These are phyloP conservation scores for Aquilaria agallochum DNA, from an alignment of 441 rosid genomes.

Conservation along the genomic window DNA sequence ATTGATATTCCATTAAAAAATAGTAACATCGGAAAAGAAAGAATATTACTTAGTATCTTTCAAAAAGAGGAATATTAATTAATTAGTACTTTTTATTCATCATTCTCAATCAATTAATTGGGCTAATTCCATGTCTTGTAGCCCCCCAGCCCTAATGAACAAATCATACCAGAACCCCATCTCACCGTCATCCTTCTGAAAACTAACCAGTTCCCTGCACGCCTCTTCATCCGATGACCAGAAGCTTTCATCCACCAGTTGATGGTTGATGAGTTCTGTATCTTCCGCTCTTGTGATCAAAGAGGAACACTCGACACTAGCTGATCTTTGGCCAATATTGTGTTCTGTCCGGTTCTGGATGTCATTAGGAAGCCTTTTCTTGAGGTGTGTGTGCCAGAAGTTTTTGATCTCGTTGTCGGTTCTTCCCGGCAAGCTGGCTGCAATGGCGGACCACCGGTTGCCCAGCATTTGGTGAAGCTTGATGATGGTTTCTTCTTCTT, in stretches of 20 bases:
- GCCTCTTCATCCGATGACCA: background rate
- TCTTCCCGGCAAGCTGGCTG: slow-evolving; percentile 38
- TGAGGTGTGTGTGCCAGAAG: slow-evolving; percentile 39
- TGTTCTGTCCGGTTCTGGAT: background rate
- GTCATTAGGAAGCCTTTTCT: slow-evolving; percentile 22
- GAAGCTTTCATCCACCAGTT: background rate
- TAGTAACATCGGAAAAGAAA: no score
- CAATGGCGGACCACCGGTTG: slow-evolving; percentile 49
- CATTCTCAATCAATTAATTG: no score
- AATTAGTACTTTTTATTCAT: no score
- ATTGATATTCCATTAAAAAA: no score
- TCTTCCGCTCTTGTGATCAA: background rate
- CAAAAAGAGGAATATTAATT: no score
- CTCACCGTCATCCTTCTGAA: background rate
- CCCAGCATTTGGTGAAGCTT: slow-evolving; percentile 30
- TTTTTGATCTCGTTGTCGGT: slow-evolving; percentile 49
- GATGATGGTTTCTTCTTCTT: slow-evolving; percentile 37
- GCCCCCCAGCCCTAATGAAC: slow-evolving; percentile 20
- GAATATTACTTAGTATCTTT: no score
- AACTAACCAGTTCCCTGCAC: slow-evolving; percentile 2
- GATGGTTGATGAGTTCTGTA: background rate
- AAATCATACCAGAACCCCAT: slow-evolving; percentile 26
- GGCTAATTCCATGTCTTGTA: background rate
- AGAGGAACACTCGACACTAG: background rate
- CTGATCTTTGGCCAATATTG: background rate